These are phyloP conservation scores for Naganishia sp. DNA, from an alignment of 1,284 basidiomycete species.

Conservation along the genomic window DNA sequence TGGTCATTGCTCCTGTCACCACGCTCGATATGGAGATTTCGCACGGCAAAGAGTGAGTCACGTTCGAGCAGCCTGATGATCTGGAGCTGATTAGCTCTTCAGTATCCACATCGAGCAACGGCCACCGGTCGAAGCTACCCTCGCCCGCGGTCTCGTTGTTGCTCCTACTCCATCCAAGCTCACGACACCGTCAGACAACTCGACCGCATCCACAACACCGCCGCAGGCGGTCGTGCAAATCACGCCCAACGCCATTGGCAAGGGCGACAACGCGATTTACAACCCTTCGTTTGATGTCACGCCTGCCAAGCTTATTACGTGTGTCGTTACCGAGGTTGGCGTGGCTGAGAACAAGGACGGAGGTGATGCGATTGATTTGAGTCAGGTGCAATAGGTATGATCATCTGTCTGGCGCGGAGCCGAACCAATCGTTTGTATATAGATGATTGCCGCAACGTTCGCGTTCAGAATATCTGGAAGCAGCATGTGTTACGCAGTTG, in stretches of 20 bases:
- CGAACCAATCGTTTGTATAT: background rate
- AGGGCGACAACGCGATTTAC: conserved; percentile 61
- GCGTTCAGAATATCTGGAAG: too few relatives aligned
- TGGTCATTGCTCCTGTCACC: conserved; percentile 85
- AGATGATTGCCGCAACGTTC: background rate
- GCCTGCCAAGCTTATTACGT: conserved; percentile 69
- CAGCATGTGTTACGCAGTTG: too few relatives aligned
- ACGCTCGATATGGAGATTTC: conserved; percentile 79
- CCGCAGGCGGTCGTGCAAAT: conserved; percentile 50
- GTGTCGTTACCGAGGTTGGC: conserved; percentile 87
- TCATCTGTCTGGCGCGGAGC: background rate
- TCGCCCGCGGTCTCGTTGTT: conserved; percentile 74
- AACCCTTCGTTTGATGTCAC: conserved; percentile 95
- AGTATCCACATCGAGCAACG: conserved; percentile 92
- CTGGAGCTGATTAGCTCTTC: conserved; percentile 14
- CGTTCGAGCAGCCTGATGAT: background rate
- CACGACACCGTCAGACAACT: conserved; percentile 41
- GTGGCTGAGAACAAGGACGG: conserved; percentile 63
- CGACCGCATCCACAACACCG: conserved; percentile 32
- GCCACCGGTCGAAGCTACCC: conserved; percentile 78
- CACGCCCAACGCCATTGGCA: conserved; percentile 53
- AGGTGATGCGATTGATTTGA: conserved; percentile 49
- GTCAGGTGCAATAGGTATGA: conserved; percentile 10
- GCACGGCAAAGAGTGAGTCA: conserved; percentile 67
- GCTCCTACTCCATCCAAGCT: conserved; percentile 55